Conservation (phyloP, 768 basidiomycete genomes). For the Naematelia encephala region DNA sequence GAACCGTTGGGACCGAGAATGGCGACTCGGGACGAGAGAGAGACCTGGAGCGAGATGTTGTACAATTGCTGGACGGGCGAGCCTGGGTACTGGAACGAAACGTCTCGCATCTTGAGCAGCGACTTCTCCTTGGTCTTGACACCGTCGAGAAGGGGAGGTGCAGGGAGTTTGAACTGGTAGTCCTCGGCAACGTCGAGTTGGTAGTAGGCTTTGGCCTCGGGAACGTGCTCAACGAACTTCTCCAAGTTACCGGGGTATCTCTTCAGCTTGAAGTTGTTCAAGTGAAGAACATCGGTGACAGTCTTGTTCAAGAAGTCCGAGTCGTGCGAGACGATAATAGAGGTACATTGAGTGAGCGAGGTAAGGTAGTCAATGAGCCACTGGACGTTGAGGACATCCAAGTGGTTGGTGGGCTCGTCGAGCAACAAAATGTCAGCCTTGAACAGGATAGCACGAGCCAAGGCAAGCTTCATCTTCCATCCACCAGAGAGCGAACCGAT, state of each 20-base stretch:
- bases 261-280: slow-evolving; percentile 97
- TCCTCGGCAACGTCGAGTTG: slow-evolving; percentile 91
- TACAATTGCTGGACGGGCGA: slow-evolving; percentile 81
- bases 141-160: slow-evolving; percentile 95
- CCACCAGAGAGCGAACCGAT: slow-evolving; percentile 94
- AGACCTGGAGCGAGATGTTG: slow-evolving; percentile 95
- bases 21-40: slow-evolving; percentile 96
- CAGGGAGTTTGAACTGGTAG: slow-evolving; percentile 97
- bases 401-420: slow-evolving; percentile 81
- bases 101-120: slow-evolving; percentile 94
- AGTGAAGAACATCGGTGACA: slow-evolving; percentile 93
- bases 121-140: slow-evolving; percentile 99
- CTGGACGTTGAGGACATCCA: slow-evolving; percentile 95
- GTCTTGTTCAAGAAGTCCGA: slow-evolving; percentile 96
- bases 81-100: slow-evolving; percentile 92
- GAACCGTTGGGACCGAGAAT: slow-evolving; percentile 97
- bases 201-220: slow-evolving; percentile 97
- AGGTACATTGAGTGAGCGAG: slow-evolving; percentile 82
- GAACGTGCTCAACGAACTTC: slow-evolving; percentile 86
- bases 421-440: slow-evolving; percentile 94
- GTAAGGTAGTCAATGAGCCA: slow-evolving; percentile 96
- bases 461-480: slow-evolving; percentile 99
- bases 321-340: slow-evolving; percentile 98
- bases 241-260: slow-evolving; percentile 94
- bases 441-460: slow-evolving; percentile 96